Evolutionary conservation across 495 filamentous ascomycete genomes (phyloP).

Genomic region (Penicillium parvum): DNA sequence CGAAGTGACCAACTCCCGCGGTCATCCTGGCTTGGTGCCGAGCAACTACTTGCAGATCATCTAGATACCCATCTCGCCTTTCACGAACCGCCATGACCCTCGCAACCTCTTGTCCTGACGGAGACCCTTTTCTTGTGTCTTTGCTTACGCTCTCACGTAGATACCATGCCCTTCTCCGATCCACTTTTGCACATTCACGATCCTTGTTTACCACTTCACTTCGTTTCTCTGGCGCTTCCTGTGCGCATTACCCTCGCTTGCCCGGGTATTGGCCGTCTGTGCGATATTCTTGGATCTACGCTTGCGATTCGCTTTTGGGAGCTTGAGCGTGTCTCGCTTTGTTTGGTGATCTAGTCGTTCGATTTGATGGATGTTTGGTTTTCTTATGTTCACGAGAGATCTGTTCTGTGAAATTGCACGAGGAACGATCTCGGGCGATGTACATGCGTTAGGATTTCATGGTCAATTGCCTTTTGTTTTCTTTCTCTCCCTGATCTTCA

Average conservation of each 20-base stretch:
- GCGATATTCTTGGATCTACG: slow-evolving; percentile 4
- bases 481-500: slow-evolving; percentile 8
- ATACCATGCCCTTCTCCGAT: slow-evolving; percentile 22
- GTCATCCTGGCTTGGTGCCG: slow-evolving; percentile 79
- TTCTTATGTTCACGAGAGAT: slow-evolving; percentile 10
- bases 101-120: slow-evolving; percentile 19
- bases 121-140: slow-evolving; percentile 20
- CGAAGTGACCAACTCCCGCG: slow-evolving; percentile 74
- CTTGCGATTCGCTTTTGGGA: slow-evolving; percentile 1
- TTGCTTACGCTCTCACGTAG: slow-evolving; percentile 24
- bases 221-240: slow-evolving; percentile 7
- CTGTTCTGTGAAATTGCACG: slow-evolving; percentile 19
- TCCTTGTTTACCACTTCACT: slow-evolving; percentile 13
- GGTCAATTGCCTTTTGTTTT: slow-evolving; percentile 2
- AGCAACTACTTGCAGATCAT: slow-evolving; percentile 89
- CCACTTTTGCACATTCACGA: slow-evolving; percentile 22
- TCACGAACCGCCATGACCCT: slow-evolving; percentile 29
- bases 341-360: slow-evolving; percentile 1
- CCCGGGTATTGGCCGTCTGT: background rate
- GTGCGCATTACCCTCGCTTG: slow-evolving; percentile 6
- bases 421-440: slow-evolving; percentile 17
- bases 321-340: slow-evolving; percentile 9
- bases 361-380: background rate
- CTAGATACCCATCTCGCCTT: slow-evolving; percentile 21
- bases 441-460: slow-evolving; percentile 2